phyloP scores from a whole-genome alignment of 805 yeast species.

The Hanseniaspora lachancei region DNA sequence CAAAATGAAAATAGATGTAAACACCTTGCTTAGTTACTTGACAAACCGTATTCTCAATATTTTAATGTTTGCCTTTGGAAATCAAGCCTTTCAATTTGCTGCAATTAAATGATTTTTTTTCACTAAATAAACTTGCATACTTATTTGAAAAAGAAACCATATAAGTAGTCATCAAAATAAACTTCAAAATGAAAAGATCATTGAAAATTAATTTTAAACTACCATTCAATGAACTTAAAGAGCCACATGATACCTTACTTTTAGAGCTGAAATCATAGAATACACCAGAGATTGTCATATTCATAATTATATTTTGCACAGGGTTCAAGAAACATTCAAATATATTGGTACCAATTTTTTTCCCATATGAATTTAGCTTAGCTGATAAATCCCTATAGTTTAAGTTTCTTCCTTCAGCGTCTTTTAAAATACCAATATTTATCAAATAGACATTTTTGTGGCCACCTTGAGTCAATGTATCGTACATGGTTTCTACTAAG shows the following conservation, averaged over 20 bases:
- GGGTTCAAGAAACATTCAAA: conserved; percentile 4
- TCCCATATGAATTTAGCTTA: neutral
- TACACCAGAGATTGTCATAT: neutral
- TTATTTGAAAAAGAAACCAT: neutral
- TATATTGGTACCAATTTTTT: neutral
- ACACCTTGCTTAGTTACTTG: too few species aligned
- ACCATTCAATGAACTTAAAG: neutral
- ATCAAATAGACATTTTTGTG: neutral
- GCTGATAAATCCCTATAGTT: neutral
- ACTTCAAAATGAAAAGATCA: neutral
- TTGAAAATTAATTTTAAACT: neutral
- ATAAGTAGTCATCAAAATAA: neutral
- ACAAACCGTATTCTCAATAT: too few species aligned
- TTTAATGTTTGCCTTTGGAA: too few species aligned
- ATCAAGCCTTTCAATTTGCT: neutral
- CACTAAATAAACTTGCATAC: neutral
- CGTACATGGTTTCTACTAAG: conserved; percentile 5
- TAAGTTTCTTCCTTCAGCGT: neutral
- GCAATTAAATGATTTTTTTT: neutral
- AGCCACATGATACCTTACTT: conserved; percentile 3
- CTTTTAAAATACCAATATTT: conserved; percentile 3
- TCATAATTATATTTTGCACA: conserved; percentile 7
- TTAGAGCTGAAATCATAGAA: neutral
- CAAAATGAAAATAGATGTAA: too few species aligned
- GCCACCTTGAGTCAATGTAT: neutral